These are phyloP conservation scores for Panicum virgatum DNA, from an alignment of 202 grass and related monocot species.

Conservation along the genomic window DNA sequence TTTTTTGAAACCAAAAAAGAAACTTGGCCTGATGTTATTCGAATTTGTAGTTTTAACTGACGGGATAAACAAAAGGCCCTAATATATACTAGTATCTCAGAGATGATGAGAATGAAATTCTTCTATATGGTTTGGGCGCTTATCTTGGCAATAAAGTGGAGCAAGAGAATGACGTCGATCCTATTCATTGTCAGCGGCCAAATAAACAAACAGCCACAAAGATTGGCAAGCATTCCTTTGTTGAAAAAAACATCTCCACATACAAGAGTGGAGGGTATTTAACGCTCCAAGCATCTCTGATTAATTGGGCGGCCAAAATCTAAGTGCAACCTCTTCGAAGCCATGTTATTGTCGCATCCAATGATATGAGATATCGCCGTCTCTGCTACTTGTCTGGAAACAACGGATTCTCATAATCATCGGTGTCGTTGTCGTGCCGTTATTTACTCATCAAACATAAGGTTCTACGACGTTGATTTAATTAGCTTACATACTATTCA, in stretches of 20 bases:
- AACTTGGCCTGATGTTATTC: background rate
- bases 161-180: too few relatives aligned
- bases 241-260: background rate
- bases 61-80: too few relatives aligned
- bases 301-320: slow-evolving; percentile 26
- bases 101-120: too few relatives aligned
- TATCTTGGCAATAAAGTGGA: too few relatives aligned
- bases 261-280: too few relatives aligned
- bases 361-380: slow-evolving; percentile 30
- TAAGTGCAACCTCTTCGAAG: slow-evolving; percentile 2
- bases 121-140: too few relatives aligned
- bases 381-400: slow-evolving; percentile 38
- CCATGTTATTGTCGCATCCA: slow-evolving; percentile 31
- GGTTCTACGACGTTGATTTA: background rate
- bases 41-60: background rate
- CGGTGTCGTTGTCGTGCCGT: slow-evolving; percentile 2
- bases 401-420: slow-evolving; percentile 19
- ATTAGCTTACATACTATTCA: background rate
- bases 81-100: too few relatives aligned
- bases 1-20: too few relatives aligned
- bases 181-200: background rate
- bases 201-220: background rate
- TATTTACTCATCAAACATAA: slow-evolving; percentile 20
- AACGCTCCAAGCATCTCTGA: background rate
- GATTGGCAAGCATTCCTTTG: background rate